phyloP scores from a whole-genome alignment of 176 grass and related monocot species.

The Tillandsia leiboldiana region DNA sequence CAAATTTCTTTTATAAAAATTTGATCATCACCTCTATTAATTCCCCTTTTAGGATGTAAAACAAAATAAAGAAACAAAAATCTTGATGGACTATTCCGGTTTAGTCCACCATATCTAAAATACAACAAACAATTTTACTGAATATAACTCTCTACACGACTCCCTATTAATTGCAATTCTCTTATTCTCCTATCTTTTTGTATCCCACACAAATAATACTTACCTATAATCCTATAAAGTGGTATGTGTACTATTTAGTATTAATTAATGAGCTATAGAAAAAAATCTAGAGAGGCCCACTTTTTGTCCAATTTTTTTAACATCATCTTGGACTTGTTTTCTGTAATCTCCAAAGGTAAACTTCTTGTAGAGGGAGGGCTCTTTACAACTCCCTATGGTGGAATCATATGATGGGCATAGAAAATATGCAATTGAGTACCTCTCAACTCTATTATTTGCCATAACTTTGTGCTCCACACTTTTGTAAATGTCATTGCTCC shows the following conservation, averaged over 20 bases:
- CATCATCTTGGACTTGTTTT: slow-evolving; percentile 54
- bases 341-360: slow-evolving; percentile 92
- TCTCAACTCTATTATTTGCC: slow-evolving; percentile 42
- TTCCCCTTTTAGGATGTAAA: too few relatives aligned
- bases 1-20: too few relatives aligned
- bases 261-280: slow-evolving; percentile 8
- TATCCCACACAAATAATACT: too few relatives aligned
- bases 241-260: neutral
- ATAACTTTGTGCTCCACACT: slow-evolving; percentile 84
- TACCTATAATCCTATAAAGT: too few relatives aligned
- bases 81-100: too few relatives aligned
- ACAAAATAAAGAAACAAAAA: too few relatives aligned
- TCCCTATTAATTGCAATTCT: neutral
- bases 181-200: neutral
- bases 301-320: slow-evolving; percentile 54
- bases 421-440: slow-evolving; percentile 75
- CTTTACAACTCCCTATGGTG: slow-evolving; percentile 46
- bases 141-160: neutral
- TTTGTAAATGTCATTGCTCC: slow-evolving; percentile 92
- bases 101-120: too few relatives aligned
- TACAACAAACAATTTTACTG: neutral
- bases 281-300: slow-evolving; percentile 59
- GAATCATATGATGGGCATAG: slow-evolving; percentile 73
- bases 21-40: too few relatives aligned
- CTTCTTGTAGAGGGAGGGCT: slow-evolving; percentile 42